Evolutionary conservation across 371 early-diverging fungal genomes (phyloP).

Genomic region (Circinella minor): DNA sequence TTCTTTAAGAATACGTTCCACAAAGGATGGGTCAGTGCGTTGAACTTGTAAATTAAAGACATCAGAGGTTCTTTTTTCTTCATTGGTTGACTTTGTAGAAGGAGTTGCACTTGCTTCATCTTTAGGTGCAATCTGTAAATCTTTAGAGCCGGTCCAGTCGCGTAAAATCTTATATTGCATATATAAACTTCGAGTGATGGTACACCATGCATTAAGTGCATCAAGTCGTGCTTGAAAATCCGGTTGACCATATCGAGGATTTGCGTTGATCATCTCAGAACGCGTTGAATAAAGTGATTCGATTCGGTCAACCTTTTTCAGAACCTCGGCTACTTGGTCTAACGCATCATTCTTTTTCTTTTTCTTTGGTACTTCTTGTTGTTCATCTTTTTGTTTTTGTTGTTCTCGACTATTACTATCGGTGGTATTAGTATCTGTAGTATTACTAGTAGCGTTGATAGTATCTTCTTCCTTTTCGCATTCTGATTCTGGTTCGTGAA

Average conservation of each 20-base stretch:
- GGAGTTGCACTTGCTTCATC: conserved; percentile 10
- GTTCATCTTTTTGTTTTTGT: conserved; percentile 28
- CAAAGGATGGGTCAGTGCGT: conserved; percentile 70
- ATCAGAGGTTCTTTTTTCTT: conserved; percentile 15
- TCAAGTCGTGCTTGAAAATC: conserved; percentile 74
- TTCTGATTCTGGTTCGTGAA: conserved; percentile 24
- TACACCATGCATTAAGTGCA: conserved; percentile 81
- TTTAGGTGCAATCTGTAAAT: conserved; percentile 65
- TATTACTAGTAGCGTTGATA: no score
- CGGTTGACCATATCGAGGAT: conserved; percentile 72
- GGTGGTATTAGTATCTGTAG: neutral
- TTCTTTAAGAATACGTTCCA: conserved; percentile 85
- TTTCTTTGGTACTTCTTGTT: conserved; percentile 8
- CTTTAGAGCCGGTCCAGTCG: conserved; percentile 84
- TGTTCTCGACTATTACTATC: neutral
- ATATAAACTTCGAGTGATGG: conserved; percentile 72
- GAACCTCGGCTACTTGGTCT: conserved; percentile 67
- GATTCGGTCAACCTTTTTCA: conserved; percentile 76
- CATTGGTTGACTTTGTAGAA: neutral
- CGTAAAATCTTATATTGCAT: conserved; percentile 76
- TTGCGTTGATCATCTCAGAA: conserved; percentile 65
- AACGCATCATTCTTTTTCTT: conserved; percentile 47
- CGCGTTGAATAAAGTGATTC: conserved; percentile 81
- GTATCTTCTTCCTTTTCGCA: no score
- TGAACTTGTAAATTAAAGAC: conserved; percentile 22